A percentile compares a stretch with the other conserved stretches of the same genome.
Conservation (phyloP, 2,329 filamentous ascomycete species). For the Hymenoscyphus fructigenus region DNA sequence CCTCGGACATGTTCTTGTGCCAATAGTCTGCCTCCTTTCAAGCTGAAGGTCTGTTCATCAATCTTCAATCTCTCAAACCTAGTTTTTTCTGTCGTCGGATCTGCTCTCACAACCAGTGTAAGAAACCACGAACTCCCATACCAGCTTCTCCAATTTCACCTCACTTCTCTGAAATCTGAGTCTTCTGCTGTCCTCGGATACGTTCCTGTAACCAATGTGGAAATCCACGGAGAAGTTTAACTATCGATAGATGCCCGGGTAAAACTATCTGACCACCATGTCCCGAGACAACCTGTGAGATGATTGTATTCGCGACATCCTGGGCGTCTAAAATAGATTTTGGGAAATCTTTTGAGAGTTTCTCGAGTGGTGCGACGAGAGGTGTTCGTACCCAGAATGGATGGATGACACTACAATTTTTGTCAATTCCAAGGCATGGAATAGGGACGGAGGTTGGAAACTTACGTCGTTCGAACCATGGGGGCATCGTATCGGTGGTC, state of each 20-base stretch:
- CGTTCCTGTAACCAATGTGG: constrained; percentile 9
- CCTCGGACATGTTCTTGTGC: no score
- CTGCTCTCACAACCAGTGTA: no score
- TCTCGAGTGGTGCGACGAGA: constrained; percentile 45
- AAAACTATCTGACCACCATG: constrained; percentile 56
- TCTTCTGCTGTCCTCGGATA: not conserved
- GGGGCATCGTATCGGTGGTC: constrained; percentile 59
- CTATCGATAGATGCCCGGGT: constrained; percentile 38
- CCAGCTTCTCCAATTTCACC: not conserved
- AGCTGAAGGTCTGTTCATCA: no score
- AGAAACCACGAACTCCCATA: no score
- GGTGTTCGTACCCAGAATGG: constrained; percentile 61
- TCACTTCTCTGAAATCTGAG: not conserved
- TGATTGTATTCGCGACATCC: constrained; percentile 63
- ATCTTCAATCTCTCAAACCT: no score
- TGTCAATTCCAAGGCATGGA: not conserved
- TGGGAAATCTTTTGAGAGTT: constrained; percentile 51
- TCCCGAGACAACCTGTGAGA: constrained; percentile 57
- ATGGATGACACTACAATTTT: constrained; percentile 47
- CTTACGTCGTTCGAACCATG: constrained; percentile 58
- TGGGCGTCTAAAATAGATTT: constrained; percentile 55
- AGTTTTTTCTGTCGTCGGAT: no score
- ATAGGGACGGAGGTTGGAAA: not conserved
- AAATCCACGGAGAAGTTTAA: not conserved
- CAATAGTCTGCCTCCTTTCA: no score